A percentile compares a stretch with the other conserved stretches of the same genome.
Conservation (phyloP, 2,329 filamentous ascomycete genomes). For the Paradendryphiella salina region DNA sequence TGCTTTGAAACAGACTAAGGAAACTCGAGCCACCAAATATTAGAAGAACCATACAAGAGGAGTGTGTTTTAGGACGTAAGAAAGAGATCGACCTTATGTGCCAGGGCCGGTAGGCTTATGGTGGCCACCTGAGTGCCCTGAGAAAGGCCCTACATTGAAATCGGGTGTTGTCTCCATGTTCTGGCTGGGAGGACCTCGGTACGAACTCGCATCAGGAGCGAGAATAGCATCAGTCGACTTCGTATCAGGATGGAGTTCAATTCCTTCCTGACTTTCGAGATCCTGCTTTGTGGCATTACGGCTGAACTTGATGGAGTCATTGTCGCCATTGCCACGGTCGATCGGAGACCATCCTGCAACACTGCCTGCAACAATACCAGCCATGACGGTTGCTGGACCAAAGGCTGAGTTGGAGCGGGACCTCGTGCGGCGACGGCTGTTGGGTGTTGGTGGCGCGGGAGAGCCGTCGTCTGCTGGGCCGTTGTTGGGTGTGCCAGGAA, state of each 20-base stretch:
- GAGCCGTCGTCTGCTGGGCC: constrained; percentile 50
- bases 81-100: not conserved
- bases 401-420: constrained; percentile 74
- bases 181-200: constrained; percentile 51
- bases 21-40: not conserved
- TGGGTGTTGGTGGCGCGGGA: constrained; percentile 54
- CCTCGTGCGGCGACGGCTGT: constrained; percentile 64
- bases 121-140: constrained; percentile 35
- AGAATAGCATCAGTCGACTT: constrained; percentile 54
- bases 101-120: constrained; percentile 12
- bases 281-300: constrained; percentile 44
- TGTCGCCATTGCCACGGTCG: constrained; percentile 53
- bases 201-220: constrained; percentile 48
- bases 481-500: constrained; percentile 66
- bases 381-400: constrained; percentile 76
- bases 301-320: constrained; percentile 48
- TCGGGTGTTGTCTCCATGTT: constrained; percentile 50
- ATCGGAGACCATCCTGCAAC: constrained; percentile 77
- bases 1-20: not conserved
- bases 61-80: not conserved
- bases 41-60: constrained; percentile 2
- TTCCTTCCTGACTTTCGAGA: constrained; percentile 49
- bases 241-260: constrained; percentile 56
- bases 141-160: constrained; percentile 50
- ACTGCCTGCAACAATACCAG: constrained; percentile 77